These are phyloP conservation scores for Suillus lakei DNA, from an alignment of 768 basidiomycete genomes.

Conservation along the genomic window DNA sequence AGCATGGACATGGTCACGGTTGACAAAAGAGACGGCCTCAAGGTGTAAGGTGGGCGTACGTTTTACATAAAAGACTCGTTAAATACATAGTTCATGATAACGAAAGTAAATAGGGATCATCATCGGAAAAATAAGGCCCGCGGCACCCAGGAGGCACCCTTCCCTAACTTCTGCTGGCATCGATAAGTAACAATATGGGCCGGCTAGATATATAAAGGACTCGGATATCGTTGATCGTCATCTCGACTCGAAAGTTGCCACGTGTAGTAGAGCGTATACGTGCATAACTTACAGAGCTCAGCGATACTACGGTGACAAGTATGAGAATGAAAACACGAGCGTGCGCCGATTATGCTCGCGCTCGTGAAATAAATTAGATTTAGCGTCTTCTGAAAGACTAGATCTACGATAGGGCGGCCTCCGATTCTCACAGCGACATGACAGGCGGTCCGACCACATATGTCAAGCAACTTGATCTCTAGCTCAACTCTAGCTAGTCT, in stretches of 20 bases:
- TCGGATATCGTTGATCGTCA: background rate
- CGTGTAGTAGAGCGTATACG: background rate
- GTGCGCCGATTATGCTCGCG: background rate
- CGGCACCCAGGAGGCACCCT: background rate
- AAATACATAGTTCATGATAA: slow-evolving; percentile 8
- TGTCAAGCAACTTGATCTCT: background rate
- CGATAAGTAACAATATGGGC: background rate
- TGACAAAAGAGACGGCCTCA: slow-evolving; percentile 24
- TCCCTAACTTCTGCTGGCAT: background rate
- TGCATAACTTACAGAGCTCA: background rate
- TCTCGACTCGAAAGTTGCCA: background rate
- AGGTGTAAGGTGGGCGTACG: slow-evolving; percentile 9
- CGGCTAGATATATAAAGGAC: background rate
- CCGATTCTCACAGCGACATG: slow-evolving; percentile 19
- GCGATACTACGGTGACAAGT: background rate
- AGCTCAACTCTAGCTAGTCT: too few relatives aligned
- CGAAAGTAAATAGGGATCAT: slow-evolving; percentile 6
- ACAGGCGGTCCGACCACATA: slow-evolving; percentile 5
- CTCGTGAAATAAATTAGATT: background rate
- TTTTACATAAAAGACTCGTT: slow-evolving; percentile 31
- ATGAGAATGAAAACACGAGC: background rate
- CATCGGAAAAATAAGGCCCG: slow-evolving; percentile 7
- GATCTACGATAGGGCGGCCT: slow-evolving; percentile 6
- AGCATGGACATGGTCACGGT: slow-evolving; percentile 34
- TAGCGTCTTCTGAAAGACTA: background rate